phyloP scores from a whole-genome alignment of 129 eudicot genomes.

The Pulicaria dysenterica region DNA sequence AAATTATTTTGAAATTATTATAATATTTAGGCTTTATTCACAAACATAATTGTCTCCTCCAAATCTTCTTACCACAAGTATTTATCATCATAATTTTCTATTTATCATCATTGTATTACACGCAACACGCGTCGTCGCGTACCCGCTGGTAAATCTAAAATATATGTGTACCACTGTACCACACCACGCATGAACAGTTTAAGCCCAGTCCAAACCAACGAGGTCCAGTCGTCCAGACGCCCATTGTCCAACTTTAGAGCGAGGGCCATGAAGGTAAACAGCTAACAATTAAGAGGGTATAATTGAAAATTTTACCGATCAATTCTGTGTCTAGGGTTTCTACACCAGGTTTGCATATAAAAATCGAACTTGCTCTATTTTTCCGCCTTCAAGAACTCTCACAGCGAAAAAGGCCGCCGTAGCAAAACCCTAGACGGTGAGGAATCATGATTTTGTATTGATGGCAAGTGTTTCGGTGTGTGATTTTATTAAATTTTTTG shows the following conservation, averaged over 20 bases:
- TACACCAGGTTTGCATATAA: conserved; percentile 20
- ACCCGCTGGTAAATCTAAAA: too few relatives aligned
- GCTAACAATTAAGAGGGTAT: neutral
- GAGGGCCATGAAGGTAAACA: neutral
- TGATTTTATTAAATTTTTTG: neutral
- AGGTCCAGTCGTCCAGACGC: too few relatives aligned
- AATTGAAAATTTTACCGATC: neutral
- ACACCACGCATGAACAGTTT: too few relatives aligned
- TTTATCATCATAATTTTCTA: too few relatives aligned
- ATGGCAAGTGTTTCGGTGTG: neutral
- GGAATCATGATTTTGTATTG: neutral
- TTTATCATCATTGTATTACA: too few relatives aligned
- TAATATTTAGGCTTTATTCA: too few relatives aligned
- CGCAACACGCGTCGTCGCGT: too few relatives aligned
- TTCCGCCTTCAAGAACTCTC: conserved; percentile 12
- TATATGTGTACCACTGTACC: too few relatives aligned
- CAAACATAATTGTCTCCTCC: too few relatives aligned
- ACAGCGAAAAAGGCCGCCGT: conserved; percentile 30
- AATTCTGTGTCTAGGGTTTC: conserved; percentile 26
- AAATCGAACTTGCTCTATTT: conserved; percentile 1
- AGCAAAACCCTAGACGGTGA: conserved; percentile 34
- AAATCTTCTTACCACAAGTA: too few relatives aligned
- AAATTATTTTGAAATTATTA: too few relatives aligned
- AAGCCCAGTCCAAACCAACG: neutral
- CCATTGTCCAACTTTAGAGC: neutral